Evolutionary conservation across 1,139 yeast genomes (phyloP), one percentile per base, ranked within the genome.

Genomic region (Debaryomyces nepalensis): DNA sequence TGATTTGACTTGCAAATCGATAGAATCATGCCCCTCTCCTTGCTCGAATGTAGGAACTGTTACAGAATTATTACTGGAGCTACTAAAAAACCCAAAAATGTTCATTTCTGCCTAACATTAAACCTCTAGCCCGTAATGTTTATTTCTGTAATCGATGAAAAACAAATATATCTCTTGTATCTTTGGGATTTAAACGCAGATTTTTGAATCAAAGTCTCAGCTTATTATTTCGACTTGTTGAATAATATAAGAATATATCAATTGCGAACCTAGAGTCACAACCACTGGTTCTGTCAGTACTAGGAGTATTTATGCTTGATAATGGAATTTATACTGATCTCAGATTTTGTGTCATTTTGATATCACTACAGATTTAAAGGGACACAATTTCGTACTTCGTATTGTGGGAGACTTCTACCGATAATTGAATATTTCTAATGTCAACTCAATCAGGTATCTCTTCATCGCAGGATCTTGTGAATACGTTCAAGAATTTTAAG

Each of bases 401-500:
- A n/a, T n/a, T n/a, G n/a, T n/a, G n/a, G n/a, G n/a, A n/a, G n/a
- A n/a, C n/a, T n/a, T n/a, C n/a, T n/a, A n/a, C n/a, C n/a, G n/a
- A n/a, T 22, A 8, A 10, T 4, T 10, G n/a, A 31, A 24, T 14
- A 18, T 20, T 14, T 41, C 61, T 5, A 19, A 82, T 84, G 91
- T 82, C 91, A 0, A 79, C 81, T 31, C 86, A 82, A 61, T 84
- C 90, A 9, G 91, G 91, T 44, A 85, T 85, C 39, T 61, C 73
- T 2, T 79, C 85, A 12, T 71, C 78, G 26, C 62, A 63, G 38
- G 68, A 63, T n/a, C 64, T 80, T 11, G 48, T 76, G 18, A 58
- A 58, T 1, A 49, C 68, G 16, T 64, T 64, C 58, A 64, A 62
- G 46, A 42, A 49, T 39, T 50, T 58, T 42, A 16, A 51, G 11